Evolutionary conservation across 768 basidiomycete species (phyloP).

Genomic region (Lactarius psammicola): DNA sequence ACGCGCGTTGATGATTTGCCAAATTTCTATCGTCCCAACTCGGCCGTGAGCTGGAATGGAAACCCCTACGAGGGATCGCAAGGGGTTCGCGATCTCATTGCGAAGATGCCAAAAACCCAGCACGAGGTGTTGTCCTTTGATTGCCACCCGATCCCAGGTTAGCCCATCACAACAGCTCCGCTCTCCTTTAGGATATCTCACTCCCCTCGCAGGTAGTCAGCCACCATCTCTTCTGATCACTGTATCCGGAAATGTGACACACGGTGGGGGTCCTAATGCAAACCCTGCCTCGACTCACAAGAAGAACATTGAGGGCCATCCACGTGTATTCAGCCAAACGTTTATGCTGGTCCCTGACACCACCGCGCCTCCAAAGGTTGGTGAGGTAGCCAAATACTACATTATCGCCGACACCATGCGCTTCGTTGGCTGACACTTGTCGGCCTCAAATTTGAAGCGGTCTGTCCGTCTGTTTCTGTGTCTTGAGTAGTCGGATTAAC

Average conservation of each 20-base stretch:
- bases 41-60: slow-evolving; percentile 84
- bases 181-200: background rate
- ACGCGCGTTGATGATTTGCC: slow-evolving; percentile 75
- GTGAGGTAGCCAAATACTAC: slow-evolving; percentile 80
- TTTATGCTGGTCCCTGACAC: slow-evolving; percentile 83
- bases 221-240: slow-evolving; percentile 78
- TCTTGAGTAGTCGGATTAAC: background rate
- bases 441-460: background rate
- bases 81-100: slow-evolving; percentile 62
- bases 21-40: slow-evolving; percentile 75
- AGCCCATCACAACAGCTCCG: slow-evolving; percentile 14
- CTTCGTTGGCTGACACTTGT: slow-evolving; percentile 62
- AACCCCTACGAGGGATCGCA: slow-evolving; percentile 72
- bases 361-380: slow-evolving; percentile 59
- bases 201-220: slow-evolving; percentile 53
- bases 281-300: slow-evolving; percentile 54
- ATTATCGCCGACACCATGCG: slow-evolving; percentile 75
- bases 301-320: slow-evolving; percentile 61
- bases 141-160: slow-evolving; percentile 87
- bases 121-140: slow-evolving; percentile 88
- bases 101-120: slow-evolving; percentile 73
- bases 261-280: slow-evolving; percentile 58
- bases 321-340: slow-evolving; percentile 84
- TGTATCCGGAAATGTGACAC: slow-evolving; percentile 76
- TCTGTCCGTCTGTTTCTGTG: slow-evolving; percentile 1